Percentiles rank a stretch among this genome's conserved stretches.
Evolutionary conservation across 192 early-diverging fungal genomes (phyloP).

Genomic region (Coemansia asiatica): DNA sequence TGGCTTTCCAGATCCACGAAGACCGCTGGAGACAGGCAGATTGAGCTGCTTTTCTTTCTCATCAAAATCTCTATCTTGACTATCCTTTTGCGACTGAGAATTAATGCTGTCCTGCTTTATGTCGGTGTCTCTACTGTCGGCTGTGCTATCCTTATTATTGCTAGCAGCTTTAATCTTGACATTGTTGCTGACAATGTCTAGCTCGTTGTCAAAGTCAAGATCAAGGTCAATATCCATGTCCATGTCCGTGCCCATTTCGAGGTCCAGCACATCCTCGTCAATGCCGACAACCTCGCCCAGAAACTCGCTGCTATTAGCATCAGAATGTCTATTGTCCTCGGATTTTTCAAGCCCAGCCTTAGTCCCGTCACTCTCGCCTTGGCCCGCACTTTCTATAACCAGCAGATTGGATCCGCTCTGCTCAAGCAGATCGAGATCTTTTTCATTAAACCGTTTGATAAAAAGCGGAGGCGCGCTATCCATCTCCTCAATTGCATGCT

Average conservation of each 20-base stretch:
- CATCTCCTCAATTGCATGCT: constrained; percentile 41
- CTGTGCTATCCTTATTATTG: neutral
- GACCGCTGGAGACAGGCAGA: constrained; percentile 39
- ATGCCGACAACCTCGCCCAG: constrained; percentile 22
- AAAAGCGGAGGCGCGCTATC: constrained; percentile 31
- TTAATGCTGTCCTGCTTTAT: neutral
- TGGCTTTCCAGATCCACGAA: constrained; percentile 39
- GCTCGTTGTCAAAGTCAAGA: neutral
- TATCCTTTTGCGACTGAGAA: neutral
- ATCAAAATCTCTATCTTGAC: neutral
- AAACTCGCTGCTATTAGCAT: constrained; percentile 1
- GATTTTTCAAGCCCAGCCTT: neutral
- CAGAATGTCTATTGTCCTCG: neutral
- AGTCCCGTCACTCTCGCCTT: neutral
- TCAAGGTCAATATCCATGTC: constrained; percentile 18
- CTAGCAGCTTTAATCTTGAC: neutral
- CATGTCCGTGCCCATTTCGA: constrained; percentile 42
- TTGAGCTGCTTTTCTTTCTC: constrained; percentile 12
- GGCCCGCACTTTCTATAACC: neutral
- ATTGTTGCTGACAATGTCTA: neutral
- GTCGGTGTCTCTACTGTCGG: neutral
- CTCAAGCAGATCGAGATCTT: constrained; percentile 5
- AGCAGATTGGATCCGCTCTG: neutral
- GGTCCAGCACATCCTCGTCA: constrained; percentile 41
- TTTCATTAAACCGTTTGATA: constrained; percentile 12